These are phyloP conservation scores for Cryptosporidium parvum DNA, from an alignment of 169 alveolate genomes.

Conservation along the genomic window DNA sequence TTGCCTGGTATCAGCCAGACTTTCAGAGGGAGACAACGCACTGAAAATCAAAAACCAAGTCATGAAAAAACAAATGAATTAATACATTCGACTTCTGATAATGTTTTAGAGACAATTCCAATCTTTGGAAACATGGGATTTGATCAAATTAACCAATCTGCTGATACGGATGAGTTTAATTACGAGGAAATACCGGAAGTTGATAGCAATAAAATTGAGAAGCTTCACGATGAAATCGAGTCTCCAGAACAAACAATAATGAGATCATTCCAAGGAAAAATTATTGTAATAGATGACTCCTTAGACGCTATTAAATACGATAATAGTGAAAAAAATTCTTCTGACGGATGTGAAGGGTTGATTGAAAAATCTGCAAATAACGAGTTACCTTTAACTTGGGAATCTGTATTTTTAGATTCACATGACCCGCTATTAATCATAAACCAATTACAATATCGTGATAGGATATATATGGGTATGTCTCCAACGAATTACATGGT, in stretches of 20 bases:
- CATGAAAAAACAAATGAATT: background rate
- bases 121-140: background rate
- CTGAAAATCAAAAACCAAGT: background rate
- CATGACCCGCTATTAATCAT: conserved; percentile 49
- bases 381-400: conserved; percentile 72
- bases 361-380: background rate
- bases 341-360: background rate
- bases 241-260: conserved; percentile 48
- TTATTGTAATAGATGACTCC: background rate
- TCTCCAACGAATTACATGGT: conserved; percentile 64
- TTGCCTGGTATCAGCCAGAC: conserved; percentile 67
- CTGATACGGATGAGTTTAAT: conserved; percentile 1
- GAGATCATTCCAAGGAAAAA: conserved; percentile 64
- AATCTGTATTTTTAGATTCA: conserved; percentile 62
- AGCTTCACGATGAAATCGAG: conserved; percentile 35
- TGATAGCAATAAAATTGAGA: background rate
- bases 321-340: background rate
- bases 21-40: conserved; percentile 35
- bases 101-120: background rate
- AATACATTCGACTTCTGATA: background rate
- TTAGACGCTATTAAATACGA: background rate
- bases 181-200: background rate
- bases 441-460: conserved; percentile 45
- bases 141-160: background rate
- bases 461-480: conserved; percentile 74